These are phyloP conservation scores for Penicillium freii DNA, from an alignment of 2,329 filamentous ascomycete species.

Conservation along the genomic window DNA sequence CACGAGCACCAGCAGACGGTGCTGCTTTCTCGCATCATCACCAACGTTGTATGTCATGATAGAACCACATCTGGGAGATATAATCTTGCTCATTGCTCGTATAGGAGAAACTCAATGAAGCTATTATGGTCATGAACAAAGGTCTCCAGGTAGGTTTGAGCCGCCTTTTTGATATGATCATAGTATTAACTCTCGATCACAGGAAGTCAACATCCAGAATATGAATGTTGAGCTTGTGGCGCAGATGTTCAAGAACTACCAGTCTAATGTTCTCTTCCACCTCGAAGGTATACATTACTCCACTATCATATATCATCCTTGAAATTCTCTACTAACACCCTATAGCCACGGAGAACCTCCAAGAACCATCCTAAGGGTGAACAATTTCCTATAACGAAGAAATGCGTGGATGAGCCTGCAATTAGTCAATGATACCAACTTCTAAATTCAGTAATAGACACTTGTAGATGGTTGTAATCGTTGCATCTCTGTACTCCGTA, in stretches of 20 bases:
- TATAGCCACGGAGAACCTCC: constrained; percentile 76
- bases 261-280: constrained; percentile 95
- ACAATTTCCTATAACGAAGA: constrained; percentile 24
- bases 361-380: constrained; percentile 63
- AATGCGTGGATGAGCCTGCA: constrained; percentile 9
- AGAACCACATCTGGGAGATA: not conserved
- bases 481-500: not conserved
- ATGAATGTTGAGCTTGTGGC: constrained; percentile 98
- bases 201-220: constrained; percentile 98
- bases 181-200: constrained; percentile 6
- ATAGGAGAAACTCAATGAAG: constrained; percentile 96
- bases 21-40: constrained; percentile 90
- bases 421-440: constrained; percentile 6
- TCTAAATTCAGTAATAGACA: not conserved
- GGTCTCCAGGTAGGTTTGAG: constrained; percentile 66
- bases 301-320: not conserved
- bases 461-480: not conserved
- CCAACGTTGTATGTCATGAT: constrained; percentile 75
- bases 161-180: not conserved
- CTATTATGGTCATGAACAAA: constrained; percentile 88
- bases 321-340: not conserved
- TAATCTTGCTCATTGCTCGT: constrained; percentile 11
- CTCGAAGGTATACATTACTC: constrained; percentile 69
- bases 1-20: constrained; percentile 97
- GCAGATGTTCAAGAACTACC: constrained; percentile 99